Evolutionary conservation across 768 basidiomycete species (phyloP).

Genomic region (Kwoniella dejecticola): DNA sequence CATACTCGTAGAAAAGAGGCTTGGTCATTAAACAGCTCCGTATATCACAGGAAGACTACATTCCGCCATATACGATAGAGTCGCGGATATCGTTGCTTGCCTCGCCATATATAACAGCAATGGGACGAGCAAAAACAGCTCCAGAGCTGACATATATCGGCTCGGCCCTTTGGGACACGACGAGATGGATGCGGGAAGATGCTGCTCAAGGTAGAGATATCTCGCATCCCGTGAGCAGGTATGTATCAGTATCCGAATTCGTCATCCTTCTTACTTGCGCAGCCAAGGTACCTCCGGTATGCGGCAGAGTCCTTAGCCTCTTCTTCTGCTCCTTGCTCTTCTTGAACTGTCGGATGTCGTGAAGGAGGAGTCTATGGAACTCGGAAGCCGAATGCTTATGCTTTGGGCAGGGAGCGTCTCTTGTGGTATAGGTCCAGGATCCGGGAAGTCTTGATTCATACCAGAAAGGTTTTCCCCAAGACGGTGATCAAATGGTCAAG

Average conservation of each 20-base stretch:
- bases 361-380: no score
- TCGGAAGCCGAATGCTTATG: neutral
- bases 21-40: no score
- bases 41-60: slow-evolving; percentile 8
- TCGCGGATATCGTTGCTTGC: slow-evolving; percentile 23
- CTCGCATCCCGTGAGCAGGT: slow-evolving; percentile 15
- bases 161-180: slow-evolving; percentile 36
- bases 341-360: no score
- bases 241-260: no score
- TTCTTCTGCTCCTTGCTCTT: no score
- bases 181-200: slow-evolving; percentile 32
- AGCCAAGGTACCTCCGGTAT: no score
- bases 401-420: slow-evolving; percentile 24
- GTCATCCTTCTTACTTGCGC: no score
- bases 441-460: slow-evolving; percentile 11
- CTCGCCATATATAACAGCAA: slow-evolving; percentile 13
- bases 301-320: no score
- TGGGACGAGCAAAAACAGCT: slow-evolving; percentile 3
- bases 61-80: slow-evolving; percentile 24
- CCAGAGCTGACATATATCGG: slow-evolving; percentile 26
- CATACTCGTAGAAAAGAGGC: neutral
- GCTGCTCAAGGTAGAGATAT: slow-evolving; percentile 13
- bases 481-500: slow-evolving; percentile 25
- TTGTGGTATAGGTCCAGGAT: slow-evolving; percentile 30
- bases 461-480: slow-evolving; percentile 18